Percentiles rank a stretch among this genome's conserved stretches.
Conservation (phyloP, 2,329 filamentous ascomycete species). For the Claviceps spartinae region DNA sequence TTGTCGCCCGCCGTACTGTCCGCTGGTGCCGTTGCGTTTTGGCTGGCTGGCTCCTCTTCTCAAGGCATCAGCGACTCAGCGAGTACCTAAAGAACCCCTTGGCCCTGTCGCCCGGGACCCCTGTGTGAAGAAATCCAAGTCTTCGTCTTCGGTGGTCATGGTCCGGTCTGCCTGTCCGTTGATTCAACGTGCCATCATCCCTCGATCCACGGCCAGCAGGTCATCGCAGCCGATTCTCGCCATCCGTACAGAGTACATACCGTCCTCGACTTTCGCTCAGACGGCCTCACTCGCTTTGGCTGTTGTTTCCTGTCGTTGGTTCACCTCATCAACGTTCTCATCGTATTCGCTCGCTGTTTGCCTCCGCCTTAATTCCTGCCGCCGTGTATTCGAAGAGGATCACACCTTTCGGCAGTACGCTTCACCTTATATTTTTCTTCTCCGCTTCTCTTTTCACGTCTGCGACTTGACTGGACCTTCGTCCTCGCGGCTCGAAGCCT, state of each 20-base stretch:
- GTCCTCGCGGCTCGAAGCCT: not conserved
- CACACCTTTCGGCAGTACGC: not conserved
- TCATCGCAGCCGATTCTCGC: slow-evolving; percentile 4
- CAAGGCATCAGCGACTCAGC: too few relatives aligned
- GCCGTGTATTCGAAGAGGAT: not conserved
- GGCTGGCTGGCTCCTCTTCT: too few relatives aligned
- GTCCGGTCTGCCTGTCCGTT: not conserved
- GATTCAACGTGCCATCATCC: not conserved
- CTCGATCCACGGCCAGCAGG: not conserved
- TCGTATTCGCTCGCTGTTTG: not conserved
- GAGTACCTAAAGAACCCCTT: not conserved
- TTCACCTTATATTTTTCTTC: not conserved
- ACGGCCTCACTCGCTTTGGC: slow-evolving; percentile 48
- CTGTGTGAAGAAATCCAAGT: not conserved
- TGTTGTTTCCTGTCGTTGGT: slow-evolving; percentile 28
- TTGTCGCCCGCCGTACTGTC: too few relatives aligned
- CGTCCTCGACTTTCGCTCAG: slow-evolving; percentile 9
- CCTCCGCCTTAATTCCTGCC: not conserved
- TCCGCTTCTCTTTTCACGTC: not conserved
- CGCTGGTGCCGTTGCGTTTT: too few relatives aligned
- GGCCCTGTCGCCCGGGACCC: not conserved
- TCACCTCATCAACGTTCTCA: slow-evolving; percentile 1
- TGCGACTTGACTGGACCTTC: not conserved
- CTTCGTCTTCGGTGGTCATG: not conserved
- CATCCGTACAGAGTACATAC: slow-evolving; percentile 1